Evolutionary conservation across 306 rosid genomes (phyloP).

Genomic region (Elaeagnus macrophylla): DNA sequence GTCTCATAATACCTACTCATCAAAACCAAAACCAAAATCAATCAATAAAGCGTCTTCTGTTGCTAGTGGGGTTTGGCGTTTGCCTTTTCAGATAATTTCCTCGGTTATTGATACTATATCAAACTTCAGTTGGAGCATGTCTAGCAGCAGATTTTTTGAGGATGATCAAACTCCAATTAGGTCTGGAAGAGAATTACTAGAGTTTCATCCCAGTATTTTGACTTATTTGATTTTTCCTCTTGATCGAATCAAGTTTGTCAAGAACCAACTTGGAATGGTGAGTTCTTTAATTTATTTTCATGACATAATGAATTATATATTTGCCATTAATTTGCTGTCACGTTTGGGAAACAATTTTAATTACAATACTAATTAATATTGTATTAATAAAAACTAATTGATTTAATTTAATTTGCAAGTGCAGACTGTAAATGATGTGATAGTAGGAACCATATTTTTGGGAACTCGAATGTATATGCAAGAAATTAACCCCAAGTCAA

Average conservation of each 20-base stretch:
- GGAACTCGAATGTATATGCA: slow-evolving; percentile 50
- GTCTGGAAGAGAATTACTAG: slow-evolving; percentile 23
- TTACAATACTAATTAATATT: no score
- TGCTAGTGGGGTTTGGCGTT: background rate
- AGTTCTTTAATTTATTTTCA: background rate
- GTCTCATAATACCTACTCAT: no score
- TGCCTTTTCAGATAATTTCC: slow-evolving; percentile 5
- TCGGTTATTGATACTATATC: slow-evolving; percentile 5
- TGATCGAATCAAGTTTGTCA: slow-evolving; percentile 25
- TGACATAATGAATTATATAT: no score
- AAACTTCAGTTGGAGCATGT: slow-evolving; percentile 32
- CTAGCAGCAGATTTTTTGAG: slow-evolving; percentile 20
- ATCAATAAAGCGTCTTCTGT: background rate
- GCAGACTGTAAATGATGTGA: slow-evolving; percentile 49
- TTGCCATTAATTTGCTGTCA: no score
- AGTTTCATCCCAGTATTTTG: slow-evolving; percentile 18
- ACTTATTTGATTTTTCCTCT: slow-evolving; percentile 25
- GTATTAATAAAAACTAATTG: no score
- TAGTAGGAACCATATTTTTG: slow-evolving; percentile 33
- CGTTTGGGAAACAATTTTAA: no score
- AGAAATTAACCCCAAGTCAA: slow-evolving; percentile 29
- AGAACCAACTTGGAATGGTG: slow-evolving; percentile 18
- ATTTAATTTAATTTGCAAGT: background rate
- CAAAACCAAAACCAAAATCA: background rate
- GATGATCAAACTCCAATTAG: slow-evolving; percentile 45